Percentiles rank a stretch among this genome's conserved stretches.
Evolutionary conservation across 164 flowering plant species (phyloP).

Genomic region (Sextonia rubra): DNA sequence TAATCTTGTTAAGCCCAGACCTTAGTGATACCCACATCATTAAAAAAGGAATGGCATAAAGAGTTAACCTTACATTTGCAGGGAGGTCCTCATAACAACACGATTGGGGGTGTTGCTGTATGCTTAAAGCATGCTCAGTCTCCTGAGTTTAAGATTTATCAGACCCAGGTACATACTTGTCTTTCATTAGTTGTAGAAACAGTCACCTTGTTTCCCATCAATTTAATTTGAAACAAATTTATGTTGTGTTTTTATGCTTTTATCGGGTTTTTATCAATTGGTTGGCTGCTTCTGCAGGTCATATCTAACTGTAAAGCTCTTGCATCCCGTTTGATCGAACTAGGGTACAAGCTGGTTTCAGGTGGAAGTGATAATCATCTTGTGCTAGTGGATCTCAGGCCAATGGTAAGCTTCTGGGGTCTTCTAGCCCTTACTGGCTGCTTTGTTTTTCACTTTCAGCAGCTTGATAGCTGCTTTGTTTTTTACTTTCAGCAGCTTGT

Average conservation of each 20-base stretch:
- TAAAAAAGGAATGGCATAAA: no score
- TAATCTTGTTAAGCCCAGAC: no score
- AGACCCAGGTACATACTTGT: constrained; percentile 43
- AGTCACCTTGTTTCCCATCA: background rate
- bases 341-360: constrained; percentile 84
- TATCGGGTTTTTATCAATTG: background rate
- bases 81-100: constrained; percentile 99
- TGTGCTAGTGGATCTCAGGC: constrained; percentile 87
- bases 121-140: constrained; percentile 68
- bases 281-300: constrained; percentile 39
- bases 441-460: background rate
- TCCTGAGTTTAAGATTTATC: constrained; percentile 64
- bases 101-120: constrained; percentile 80
- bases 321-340: constrained; percentile 51
- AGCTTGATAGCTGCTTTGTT: background rate
- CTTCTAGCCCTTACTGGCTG: background rate
- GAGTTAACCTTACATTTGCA: constrained; percentile 19
- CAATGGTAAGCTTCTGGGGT: constrained; percentile 45
- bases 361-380: constrained; percentile 96
- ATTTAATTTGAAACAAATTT: background rate
- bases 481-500: no score
- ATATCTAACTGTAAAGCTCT: constrained; percentile 80
- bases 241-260: background rate
- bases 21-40: no score
- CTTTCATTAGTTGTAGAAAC: background rate